Percentiles rank a stretch among this genome's conserved stretches.
Evolutionary conservation across 2,329 filamentous ascomycete genomes (phyloP).

Genomic region (Microsporum ferrugineum): DNA sequence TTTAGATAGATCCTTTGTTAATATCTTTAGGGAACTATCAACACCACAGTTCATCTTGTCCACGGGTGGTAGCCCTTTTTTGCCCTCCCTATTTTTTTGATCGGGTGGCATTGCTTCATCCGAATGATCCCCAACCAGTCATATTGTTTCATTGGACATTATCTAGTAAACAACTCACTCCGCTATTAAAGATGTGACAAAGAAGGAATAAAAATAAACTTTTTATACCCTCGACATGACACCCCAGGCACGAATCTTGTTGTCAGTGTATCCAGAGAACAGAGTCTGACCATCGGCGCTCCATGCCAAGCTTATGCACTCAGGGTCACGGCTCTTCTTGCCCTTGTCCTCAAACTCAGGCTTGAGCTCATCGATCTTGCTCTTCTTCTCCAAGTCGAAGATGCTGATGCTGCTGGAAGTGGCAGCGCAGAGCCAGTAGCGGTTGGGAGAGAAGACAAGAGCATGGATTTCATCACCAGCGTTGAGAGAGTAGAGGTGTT

Average conservation of each 20-base stretch:
- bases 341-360: conserved; percentile 90
- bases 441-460: conserved; percentile 99
- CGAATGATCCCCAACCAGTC: conserved; percentile 6
- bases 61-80: not conserved
- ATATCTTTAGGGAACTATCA: not conserved
- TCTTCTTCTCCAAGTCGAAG: conserved; percentile 99
- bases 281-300: conserved; percentile 96
- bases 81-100: not conserved
- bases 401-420: conserved; percentile 98
- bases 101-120: conserved; percentile 1
- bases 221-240: conserved; percentile 36
- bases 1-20: conserved; percentile 4
- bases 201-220: not conserved
- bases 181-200: conserved; percentile 4
- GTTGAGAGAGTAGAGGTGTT: conserved; percentile 99
- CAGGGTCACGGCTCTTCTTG: conserved; percentile 98
- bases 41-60: not conserved
- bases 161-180: conserved; percentile 6
- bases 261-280: conserved; percentile 99
- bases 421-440: conserved; percentile 99
- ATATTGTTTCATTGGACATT: conserved; percentile 7
- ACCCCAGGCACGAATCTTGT: conserved; percentile 96
- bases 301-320: conserved; percentile 97
- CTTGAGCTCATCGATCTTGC: conserved; percentile 99
- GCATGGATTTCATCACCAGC: conserved; percentile 99